A percentile compares a stretch with the other conserved stretches of the same genome.
These are phyloP conservation scores for Clonostachys rhizophaga DNA, from an alignment of 2,329 filamentous ascomycete species.

Conservation along the genomic window DNA sequence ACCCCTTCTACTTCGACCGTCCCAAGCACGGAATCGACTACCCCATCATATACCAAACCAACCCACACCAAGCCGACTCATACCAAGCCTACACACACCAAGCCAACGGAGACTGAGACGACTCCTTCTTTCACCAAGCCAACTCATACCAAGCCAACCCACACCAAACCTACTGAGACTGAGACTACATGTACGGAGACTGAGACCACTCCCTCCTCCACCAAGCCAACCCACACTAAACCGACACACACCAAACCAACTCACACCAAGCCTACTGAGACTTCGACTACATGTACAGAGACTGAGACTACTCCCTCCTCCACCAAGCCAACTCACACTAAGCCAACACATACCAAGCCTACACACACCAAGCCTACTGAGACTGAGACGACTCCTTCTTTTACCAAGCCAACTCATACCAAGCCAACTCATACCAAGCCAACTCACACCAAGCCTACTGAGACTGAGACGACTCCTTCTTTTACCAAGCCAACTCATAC, in stretches of 20 bases:
- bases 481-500: conserved; percentile 2
- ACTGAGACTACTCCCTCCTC: not conserved
- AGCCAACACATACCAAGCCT: conserved; percentile 7
- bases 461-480: not conserved
- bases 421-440: conserved; percentile 11
- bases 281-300: not conserved
- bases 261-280: not conserved
- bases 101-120: conserved; percentile 2
- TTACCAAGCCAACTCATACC: conserved; percentile 12
- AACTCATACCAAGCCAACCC: conserved; percentile 18
- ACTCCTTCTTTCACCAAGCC: not conserved
- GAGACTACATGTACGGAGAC: conserved; percentile 1
- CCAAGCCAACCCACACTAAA: conserved; percentile 14
- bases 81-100: conserved; percentile 1
- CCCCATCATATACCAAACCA: not conserved
- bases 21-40: conserved; percentile 2
- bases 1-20: not conserved
- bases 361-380: conserved; percentile 6
- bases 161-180: conserved; percentile 12
- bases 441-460: conserved; percentile 5
- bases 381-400: not conserved
- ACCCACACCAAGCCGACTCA: conserved; percentile 5
- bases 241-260: not conserved
- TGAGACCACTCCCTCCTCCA: conserved; percentile 8
- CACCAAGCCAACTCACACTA: conserved; percentile 4